Base-by-base conservation (phyloP, 441 rosid species). In the Gossypium lobatum region DNA sequence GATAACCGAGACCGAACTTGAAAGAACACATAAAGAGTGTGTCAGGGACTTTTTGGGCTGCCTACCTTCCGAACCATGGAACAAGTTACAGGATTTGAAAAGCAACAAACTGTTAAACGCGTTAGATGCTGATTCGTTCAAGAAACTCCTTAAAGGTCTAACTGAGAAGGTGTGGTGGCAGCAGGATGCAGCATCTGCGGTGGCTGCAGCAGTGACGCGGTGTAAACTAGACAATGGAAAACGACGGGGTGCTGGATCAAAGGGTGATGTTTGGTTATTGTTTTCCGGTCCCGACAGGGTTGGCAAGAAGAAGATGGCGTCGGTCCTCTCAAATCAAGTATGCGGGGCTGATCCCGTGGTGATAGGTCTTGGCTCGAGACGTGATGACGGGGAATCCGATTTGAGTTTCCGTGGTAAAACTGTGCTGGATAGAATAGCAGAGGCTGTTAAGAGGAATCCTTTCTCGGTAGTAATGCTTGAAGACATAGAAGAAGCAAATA, bases 281-380 rank as follows among this genome's bases (percentile, higher is more conserved):
- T 93, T 95, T 73, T 78, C 85, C 0, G 99, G 99, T 74, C 96
- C 98, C 0, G 99, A 95, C 76, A 81, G 84, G 77, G 75, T 85
- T 6, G 99, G 99, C 77, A 95, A 95, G 87, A 89, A 80, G 81
- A 95, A 84, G 85, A 90, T 95, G 97, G 97, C 92, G 2, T 79
- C 84, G 10, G 89, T 91, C 28, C 79, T 95, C 3, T 89, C 99
- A 0, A 89, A 88, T 57, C 87, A 85, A 8, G 78, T 87, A 70
- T 84, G 81, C 1, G 89, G 88, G 48, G 68, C 87, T 25, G 78
- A 77, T 65, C 97, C 97, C 0, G 83, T 84, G 63, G 85, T 81
- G 20, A 80, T 95, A 65, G 67, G 82, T 53, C 89, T 95, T 14
- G 94, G 96, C 42, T 80, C 87, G 0, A 83, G 77, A 52, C 84